Percentiles rank a stretch among this genome's conserved stretches.
These are phyloP conservation scores for Eutrema salsugineum DNA, from an alignment of 441 rosid species.

Conservation along the genomic window DNA sequence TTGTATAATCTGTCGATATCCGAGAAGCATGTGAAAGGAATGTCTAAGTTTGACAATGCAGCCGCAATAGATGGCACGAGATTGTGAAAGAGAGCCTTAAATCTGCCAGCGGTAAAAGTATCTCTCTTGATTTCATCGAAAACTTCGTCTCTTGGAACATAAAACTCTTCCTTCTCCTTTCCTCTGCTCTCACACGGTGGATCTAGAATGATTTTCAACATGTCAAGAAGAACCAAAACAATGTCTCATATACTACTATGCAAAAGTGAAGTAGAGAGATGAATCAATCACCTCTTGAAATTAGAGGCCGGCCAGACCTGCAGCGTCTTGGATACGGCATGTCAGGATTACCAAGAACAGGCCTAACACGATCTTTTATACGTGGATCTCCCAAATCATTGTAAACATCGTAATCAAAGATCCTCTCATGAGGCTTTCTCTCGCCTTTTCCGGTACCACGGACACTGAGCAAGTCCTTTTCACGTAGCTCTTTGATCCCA, in stretches of 20 bases:
- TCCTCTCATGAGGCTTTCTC: conserved; percentile 67
- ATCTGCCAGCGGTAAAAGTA: conserved; percentile 78
- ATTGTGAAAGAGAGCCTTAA: conserved; percentile 88
- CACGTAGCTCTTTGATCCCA: conserved; percentile 73
- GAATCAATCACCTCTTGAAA: conserved; percentile 52
- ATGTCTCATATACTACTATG: neutral
- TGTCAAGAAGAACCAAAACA: conserved; percentile 8
- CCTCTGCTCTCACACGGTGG: conserved; percentile 69
- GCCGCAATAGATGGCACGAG: conserved; percentile 85
- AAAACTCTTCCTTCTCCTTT: conserved; percentile 79
- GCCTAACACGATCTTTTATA: conserved; percentile 55
- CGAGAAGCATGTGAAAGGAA: conserved; percentile 84
- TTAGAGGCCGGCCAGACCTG: conserved; percentile 79
- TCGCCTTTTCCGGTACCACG: conserved; percentile 77
- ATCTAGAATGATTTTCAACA: conserved; percentile 41
- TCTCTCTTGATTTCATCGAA: conserved; percentile 90
- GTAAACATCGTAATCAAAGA: conserved; percentile 78
- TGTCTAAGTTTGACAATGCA: conserved; percentile 69
- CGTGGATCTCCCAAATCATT: conserved; percentile 92
- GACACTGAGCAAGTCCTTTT: conserved; percentile 58
- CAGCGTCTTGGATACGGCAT: conserved; percentile 93
- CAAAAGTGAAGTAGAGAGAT: neutral
- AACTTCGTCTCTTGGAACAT: conserved; percentile 88
- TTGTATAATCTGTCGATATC: conserved; percentile 81
- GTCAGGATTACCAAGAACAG: conserved; percentile 55